phyloP scores from a whole-genome alignment of 345 rosid species.

The Mercurialis annua region DNA sequence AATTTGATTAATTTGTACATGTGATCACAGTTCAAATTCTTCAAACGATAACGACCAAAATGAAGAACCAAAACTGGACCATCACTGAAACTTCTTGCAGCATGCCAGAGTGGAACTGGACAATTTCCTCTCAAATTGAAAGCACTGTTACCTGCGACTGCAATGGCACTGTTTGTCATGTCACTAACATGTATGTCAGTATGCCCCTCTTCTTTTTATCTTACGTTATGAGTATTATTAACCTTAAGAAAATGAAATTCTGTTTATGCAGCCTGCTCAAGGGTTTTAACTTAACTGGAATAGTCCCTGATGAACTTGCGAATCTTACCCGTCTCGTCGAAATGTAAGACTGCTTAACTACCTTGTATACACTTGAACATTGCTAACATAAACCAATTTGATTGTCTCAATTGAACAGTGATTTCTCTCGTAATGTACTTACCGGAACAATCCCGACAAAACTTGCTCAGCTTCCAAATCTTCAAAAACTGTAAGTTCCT shows the following conservation, averaged over 20 bases:
- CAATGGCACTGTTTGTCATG: constrained; percentile 44
- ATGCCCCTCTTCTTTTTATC: constrained; percentile 20
- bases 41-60: constrained; percentile 39
- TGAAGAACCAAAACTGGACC: constrained; percentile 32
- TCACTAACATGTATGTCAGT: constrained; percentile 65
- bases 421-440: constrained; percentile 65
- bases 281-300: constrained; percentile 53
- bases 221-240: neutral
- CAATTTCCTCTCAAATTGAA: neutral
- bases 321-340: constrained; percentile 49
- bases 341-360: constrained; percentile 47
- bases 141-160: constrained; percentile 57
- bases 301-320: constrained; percentile 59
- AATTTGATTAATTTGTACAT: constrained; percentile 1
- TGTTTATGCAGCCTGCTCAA: constrained; percentile 45
- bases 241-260: neutral
- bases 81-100: constrained; percentile 41
- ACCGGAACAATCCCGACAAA: constrained; percentile 64
- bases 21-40: constrained; percentile 50
- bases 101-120: constrained; percentile 34
- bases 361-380: neutral
- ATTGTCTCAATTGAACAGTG: constrained; percentile 39
- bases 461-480: constrained; percentile 46
- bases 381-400: neutral
- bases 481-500: constrained; percentile 47